Evolutionary conservation across 1,284 basidiomycete species (phyloP).

Genomic region (Rhodotorula glutinis): DNA sequence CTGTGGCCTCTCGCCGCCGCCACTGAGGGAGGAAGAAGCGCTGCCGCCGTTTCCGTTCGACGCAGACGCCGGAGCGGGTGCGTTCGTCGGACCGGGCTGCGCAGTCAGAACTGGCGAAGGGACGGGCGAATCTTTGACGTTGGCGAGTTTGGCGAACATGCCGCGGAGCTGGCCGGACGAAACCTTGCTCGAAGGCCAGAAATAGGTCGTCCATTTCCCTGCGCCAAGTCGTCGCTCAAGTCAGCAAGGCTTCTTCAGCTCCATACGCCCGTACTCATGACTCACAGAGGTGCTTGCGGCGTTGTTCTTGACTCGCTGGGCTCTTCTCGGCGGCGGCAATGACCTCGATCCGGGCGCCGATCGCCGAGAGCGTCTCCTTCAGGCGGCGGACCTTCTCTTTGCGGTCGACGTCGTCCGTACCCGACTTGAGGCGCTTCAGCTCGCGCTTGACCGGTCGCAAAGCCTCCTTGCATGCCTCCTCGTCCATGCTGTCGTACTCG

Average conservation of each 20-base stretch:
- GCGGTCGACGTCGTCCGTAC: slow-evolving; percentile 84
- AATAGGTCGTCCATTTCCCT: slow-evolving; percentile 39
- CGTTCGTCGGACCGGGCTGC: not conserved
- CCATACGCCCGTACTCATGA: slow-evolving; percentile 21
- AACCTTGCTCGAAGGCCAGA: slow-evolving; percentile 30
- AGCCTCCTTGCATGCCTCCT: slow-evolving; percentile 88
- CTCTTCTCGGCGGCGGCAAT: slow-evolving; percentile 73
- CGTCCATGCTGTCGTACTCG: slow-evolving; percentile 67
- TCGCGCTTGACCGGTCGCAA: slow-evolving; percentile 95
- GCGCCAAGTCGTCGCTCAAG: too few relatives aligned
- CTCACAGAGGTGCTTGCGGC: slow-evolving; percentile 95
- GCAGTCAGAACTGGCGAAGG: slow-evolving; percentile 2
- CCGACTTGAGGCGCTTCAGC: slow-evolving; percentile 91
- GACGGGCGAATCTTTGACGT: slow-evolving; percentile 15
- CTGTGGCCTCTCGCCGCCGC: slow-evolving; percentile 7
- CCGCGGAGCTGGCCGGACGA: slow-evolving; percentile 17
- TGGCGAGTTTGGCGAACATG: slow-evolving; percentile 27
- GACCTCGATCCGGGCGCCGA: slow-evolving; percentile 85
- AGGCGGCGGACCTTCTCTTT: slow-evolving; percentile 93
- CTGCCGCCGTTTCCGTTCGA: not conserved
- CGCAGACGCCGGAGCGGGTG: not conserved
- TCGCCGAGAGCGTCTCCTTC: slow-evolving; percentile 91
- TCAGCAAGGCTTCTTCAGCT: not conserved
- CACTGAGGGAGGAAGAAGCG: not conserved
- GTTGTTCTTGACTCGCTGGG: slow-evolving; percentile 71